These are phyloP conservation scores for Boletus pseudo-olivaceus DNA, from an alignment of 768 basidiomycete species.

Conservation along the genomic window DNA sequence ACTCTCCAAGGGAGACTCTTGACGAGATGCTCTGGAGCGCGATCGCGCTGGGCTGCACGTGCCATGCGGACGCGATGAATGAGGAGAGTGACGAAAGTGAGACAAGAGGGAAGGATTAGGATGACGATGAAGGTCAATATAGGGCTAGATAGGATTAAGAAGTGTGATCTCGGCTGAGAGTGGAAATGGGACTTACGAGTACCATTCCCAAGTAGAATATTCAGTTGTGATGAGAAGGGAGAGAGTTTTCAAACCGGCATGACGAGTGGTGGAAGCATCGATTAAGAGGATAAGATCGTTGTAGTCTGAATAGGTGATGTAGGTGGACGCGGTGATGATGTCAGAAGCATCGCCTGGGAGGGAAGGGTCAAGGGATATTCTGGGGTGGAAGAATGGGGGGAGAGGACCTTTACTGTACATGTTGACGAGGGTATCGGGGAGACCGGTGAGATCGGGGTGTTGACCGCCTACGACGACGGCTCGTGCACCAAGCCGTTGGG, in stretches of 20 bases:
- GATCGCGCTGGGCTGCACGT: slow-evolving; percentile 77
- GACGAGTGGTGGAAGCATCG: slow-evolving; percentile 69
- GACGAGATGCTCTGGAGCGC: slow-evolving; percentile 80
- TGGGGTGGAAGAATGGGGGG: slow-evolving; percentile 26
- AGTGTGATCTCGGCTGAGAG: slow-evolving; percentile 3
- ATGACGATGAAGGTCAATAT: slow-evolving; percentile 86
- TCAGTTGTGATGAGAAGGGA: slow-evolving; percentile 75
- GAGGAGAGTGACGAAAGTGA: slow-evolving; percentile 86
- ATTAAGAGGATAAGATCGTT: slow-evolving; percentile 66
- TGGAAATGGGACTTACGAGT: slow-evolving; percentile 53
- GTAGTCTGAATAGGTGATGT: slow-evolving; percentile 85
- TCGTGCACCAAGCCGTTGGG: slow-evolving; percentile 68
- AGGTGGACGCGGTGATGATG: slow-evolving; percentile 80
- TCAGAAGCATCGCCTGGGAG: slow-evolving; percentile 76
- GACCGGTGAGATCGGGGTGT: slow-evolving; percentile 58
- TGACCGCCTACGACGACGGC: slow-evolving; percentile 93
- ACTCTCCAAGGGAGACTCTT: slow-evolving; percentile 76
- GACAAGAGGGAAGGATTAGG: slow-evolving; percentile 81
- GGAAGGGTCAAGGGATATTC: not conserved
- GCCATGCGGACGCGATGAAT: slow-evolving; percentile 84
- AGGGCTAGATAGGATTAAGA: slow-evolving; percentile 45
- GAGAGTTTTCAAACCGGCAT: slow-evolving; percentile 71
- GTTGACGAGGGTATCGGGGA: slow-evolving; percentile 75
- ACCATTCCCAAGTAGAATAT: slow-evolving; percentile 89
- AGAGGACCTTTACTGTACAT: slow-evolving; percentile 89